Evolutionary conservation across 257 asterid genomes (phyloP), one percentile per base, ranked within the genome.

Genomic region (Ehretia macrophylla): DNA sequence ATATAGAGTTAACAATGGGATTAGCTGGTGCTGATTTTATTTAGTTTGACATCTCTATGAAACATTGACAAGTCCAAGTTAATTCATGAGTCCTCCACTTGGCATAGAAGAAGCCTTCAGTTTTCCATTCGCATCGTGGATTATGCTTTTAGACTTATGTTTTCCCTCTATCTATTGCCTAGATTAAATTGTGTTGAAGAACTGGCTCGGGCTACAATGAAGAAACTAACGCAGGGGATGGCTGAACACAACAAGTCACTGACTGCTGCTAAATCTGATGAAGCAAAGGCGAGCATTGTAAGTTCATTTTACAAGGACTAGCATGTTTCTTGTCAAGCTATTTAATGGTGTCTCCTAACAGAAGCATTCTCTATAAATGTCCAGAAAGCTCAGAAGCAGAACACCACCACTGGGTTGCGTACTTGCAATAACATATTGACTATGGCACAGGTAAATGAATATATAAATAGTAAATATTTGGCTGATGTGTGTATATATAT

Each of bases 351-450:
- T 71, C 23, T 47, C 46, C 47, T 59, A 56, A 58, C 38, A 52
- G 38, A 50, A 14, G 32, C 58, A 14, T 35, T 56, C 59, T 68
- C 27, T 32, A 40, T 45, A 46, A 35, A 66, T 68, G 54, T 75
- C 76, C 96, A 87, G 97, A 90, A 75, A 75, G 71, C 69, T 55
- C 84, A 90, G 64, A 85, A 68, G 77, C 96, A 81, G 78, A 87
- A 83, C 70, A 64, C 95, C 6, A 55, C 87, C 14, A 66, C 89
- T 56, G 91, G 97, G 55, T 73, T 87, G 73, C 70, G 87, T 55
- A 87, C 96, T 71, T 90, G 97, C 91, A 81, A 87, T 64, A 87
- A 87, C 75, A 90, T 90, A 51, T 75, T 85, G 80, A 85, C 91
- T 58, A 87, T 90, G 96, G 78, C 86, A 22, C 88, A 85, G 84